Conservation (phyloP, 345 rosid genomes). For the Odontarrhena argentea region DNA sequence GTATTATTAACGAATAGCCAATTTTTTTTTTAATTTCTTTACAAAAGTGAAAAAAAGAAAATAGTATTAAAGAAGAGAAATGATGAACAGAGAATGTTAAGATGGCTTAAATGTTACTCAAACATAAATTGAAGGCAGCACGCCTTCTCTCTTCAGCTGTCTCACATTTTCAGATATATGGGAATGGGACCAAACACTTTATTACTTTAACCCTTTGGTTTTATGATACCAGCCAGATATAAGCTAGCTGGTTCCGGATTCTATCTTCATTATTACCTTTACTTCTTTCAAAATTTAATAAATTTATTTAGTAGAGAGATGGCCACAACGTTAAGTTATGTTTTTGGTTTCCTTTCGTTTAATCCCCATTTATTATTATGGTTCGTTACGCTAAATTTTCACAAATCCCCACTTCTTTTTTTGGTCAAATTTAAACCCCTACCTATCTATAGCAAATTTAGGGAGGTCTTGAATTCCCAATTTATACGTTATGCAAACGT, state of each 20-base stretch:
- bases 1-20: conserved; percentile 37
- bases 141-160: conserved; percentile 40
- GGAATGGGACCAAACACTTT: conserved; percentile 32
- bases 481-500: conserved; percentile 11
- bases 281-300: too few species aligned
- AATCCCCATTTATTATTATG: conserved; percentile 52
- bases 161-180: conserved; percentile 39
- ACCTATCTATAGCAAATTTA: neutral
- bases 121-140: conserved; percentile 45
- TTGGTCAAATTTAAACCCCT: too few species aligned
- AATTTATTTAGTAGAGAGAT: conserved; percentile 20
- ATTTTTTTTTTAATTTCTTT: conserved; percentile 26
- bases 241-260: conserved; percentile 19
- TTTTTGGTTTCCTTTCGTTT: conserved; percentile 43
- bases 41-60: conserved; percentile 1
- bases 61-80: conserved; percentile 21
- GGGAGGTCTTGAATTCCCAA: neutral
- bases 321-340: conserved; percentile 76
- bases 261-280: too few species aligned
- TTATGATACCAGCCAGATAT: conserved; percentile 13
- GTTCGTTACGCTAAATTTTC: conserved; percentile 99
- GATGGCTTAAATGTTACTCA: conserved; percentile 65
- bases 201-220: conserved; percentile 19
- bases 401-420: conserved; percentile 58
- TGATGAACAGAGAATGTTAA: conserved; percentile 58